Percentiles rank a stretch among this genome's conserved stretches.
Conservation (phyloP, 2,329 filamentous ascomycete species). For the Arthrobotrys sphaeroides region DNA sequence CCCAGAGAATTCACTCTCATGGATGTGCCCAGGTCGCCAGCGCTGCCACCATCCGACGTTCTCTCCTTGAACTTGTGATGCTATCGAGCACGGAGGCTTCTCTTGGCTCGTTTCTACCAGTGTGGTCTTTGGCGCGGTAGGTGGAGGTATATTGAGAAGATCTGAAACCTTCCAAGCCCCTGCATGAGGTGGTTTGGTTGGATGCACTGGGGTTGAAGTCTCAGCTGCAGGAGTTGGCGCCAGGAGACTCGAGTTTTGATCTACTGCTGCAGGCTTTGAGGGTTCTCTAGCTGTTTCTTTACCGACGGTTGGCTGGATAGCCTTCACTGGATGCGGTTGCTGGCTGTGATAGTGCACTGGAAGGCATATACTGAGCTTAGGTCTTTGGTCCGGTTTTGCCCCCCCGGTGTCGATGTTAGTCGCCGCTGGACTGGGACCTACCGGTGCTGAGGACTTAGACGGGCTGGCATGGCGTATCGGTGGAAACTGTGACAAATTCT, state of each 20-base stretch:
- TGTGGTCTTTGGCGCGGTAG: background rate
- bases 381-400: too few relatives aligned
- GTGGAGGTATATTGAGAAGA: background rate
- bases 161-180: background rate
- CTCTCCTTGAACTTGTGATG: background rate
- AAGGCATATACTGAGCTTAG: too few relatives aligned
- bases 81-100: background rate
- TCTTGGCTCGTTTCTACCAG: background rate
- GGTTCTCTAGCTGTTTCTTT: too few relatives aligned
- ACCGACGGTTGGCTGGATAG: too few relatives aligned
- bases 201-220: background rate
- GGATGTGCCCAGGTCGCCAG: background rate
- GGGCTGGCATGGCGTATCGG: too few relatives aligned
- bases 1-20: background rate
- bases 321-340: too few relatives aligned
- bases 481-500: background rate
- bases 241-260: background rate
- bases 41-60: background rate
- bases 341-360: too few relatives aligned
- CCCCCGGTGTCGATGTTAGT: too few relatives aligned
- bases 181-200: background rate
- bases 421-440: too few relatives aligned
- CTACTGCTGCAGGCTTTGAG: too few relatives aligned
- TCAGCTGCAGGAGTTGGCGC: background rate
- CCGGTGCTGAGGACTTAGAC: too few relatives aligned